Base-by-base conservation (phyloP, 768 basidiomycete species). In the Lactarius sp. region DNA sequence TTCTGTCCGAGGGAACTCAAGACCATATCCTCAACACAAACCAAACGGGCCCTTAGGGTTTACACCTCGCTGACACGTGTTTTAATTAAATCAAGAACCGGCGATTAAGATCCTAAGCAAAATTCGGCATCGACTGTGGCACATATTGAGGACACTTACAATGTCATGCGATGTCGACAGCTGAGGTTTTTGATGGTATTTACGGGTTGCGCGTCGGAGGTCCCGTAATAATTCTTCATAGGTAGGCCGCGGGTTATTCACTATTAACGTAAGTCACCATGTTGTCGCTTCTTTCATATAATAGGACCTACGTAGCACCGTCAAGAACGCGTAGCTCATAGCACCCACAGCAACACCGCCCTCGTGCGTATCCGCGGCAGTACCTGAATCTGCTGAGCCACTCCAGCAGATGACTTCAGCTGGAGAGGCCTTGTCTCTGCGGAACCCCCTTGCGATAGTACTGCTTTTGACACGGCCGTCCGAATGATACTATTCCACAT, bases 371-470 rank as follows among this genome's bases (percentile, higher is more conserved):
- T 64, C 68, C 7, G 52, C 49, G 9, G 66, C 34, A n/a, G 59
- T 61, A 34, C 60, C 61, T 18, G 66, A 34, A 61, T 68, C 68
- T 12, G 57, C 44, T 33, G 60, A 56, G 31, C 68, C 68, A n/a
- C 68, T 68, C 68, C 68, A 68, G 37, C 68, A 68, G 8, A 68
- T 60, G 41, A 68, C 68, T 4, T 68, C 68, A 9, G 61, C 68
- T 18, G 68, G 68, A n/a, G 60, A 47, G 10, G 56, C n/a, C 41
- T 61, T 68, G 47, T 49, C 52, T 9, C 36, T 22, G 18, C 34
- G n/a, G 5, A 61, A 67, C 41, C 36, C 34, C 33, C 20, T 42
- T 37, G 56, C 39, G 33, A 68, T 22, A 10, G 49, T 55, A 36
- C 57, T 60, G 16, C 59, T 44, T 50, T 12, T 68, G 47, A 59